Base-by-base conservation (phyloP, 306 rosid species). In the Senna tora region DNA sequence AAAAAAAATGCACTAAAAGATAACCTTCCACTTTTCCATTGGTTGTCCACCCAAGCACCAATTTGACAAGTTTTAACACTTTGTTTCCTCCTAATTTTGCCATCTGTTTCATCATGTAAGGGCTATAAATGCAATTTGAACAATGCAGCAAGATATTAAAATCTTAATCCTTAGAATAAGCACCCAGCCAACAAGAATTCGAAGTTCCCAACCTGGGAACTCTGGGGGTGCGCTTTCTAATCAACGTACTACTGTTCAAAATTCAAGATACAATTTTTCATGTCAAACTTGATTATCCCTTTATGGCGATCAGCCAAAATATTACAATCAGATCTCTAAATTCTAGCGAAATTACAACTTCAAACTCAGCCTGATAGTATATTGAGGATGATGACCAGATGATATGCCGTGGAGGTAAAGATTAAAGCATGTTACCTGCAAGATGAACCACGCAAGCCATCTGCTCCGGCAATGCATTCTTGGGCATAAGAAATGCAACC, bases 371-470 rank as follows among this genome's bases (percentile, higher is more conserved):
- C 36, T 45, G 53, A 59, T 17, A 45, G 43, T 20, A 55, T 46
- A 12, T 36, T 11, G 2, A 64, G n/a, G 28, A 73, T 47, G 22
- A 73, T 47, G 22, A 57, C 13, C 14, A 33, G 49, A 47, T 3
- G 17, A 52, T 12, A 51, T 6, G 11, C 32, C 15, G 11, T 4
- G 2, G 28, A 51, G 16, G 30, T 4, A 17, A 67, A 76, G 59
- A 16, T 14, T 51, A 14, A n/a, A 73, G 21, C 36, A 6, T 10
- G 14, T 33, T 87, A 93, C 98, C 97, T 81, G 98, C 98, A 75
- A 94, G 94, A 82, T 91, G 98, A 86, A 94, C 84, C 15, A 94
- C 96, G 55, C 98, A 94, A 4, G 97, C 85, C 97, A 94, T 86
- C 67, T 67, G 84, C 61, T 82, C 85, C 5, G 91, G 83, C 0